Base-by-base conservation (phyloP, 75 land plant species). In the Azolla pinnata region DNA sequence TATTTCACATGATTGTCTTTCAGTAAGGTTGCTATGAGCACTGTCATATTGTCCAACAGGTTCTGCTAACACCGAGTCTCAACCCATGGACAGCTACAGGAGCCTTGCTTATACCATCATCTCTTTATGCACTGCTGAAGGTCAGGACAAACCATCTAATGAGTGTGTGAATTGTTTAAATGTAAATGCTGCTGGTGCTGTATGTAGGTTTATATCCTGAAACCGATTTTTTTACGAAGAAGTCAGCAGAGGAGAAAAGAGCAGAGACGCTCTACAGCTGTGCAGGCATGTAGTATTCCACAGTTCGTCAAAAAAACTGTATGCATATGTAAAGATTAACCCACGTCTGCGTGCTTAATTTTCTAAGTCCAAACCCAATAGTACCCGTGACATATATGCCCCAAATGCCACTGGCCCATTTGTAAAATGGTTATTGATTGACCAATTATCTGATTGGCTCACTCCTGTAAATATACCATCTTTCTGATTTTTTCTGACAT, bases 71-170 rank as follows among this genome's bases (percentile, higher is more conserved):
- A 34, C 65, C 75, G 26, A 64, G 66, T 23, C 58, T 91, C 60
- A 72, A 66, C 50, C 72, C 95, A 24, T 21, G 75, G 0, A 31
- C 84, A 32, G 97, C 95, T 44, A 44, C 83, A 34, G 85, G 93
- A 0, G 93, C 97, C 54, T 67, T 91, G 32, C 14, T 87, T 8
- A 33, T 88, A 53, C 97, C 97, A 25, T 60, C 92, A 20, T 81
- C 95, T 24, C 40, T 82, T 12, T 91, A 91, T 77, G 79, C 81
- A 46, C 19, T 82, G 18, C 74, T 91, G 24, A 87, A 91, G 93
- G 97, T 91, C 42, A 38, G 42, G 14, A 7, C 7, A 7, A 38
- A 38, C 42, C 7, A 38, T 38, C 14, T 38, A 8, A 14, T 38
- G 7, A 8, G 7, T 7, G 7, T 14, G 14, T 38, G 42, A 38